A percentile compares a stretch with the other conserved stretches of the same genome.
phyloP scores from a whole-genome alignment of 108 stramenopile genomes.

The Parietichytrium sp. region DNA sequence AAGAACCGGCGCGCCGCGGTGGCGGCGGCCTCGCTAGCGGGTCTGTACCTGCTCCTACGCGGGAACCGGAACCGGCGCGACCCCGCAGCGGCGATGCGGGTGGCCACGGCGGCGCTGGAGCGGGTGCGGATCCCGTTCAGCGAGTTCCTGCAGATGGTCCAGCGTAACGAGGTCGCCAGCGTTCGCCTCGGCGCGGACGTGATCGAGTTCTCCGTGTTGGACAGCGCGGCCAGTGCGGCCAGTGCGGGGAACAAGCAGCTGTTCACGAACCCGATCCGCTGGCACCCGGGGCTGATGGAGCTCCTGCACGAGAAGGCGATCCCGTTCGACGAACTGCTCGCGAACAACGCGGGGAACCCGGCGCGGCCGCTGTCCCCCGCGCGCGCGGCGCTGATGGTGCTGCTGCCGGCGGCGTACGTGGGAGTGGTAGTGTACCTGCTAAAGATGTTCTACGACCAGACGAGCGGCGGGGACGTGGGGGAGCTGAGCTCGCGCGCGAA shows the following conservation, averaged over 20 bases:
- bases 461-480: slow-evolving; percentile 33
- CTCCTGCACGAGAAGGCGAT: slow-evolving; percentile 14
- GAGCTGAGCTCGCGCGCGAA: not conserved
- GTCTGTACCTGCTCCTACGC: not conserved
- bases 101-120: not conserved
- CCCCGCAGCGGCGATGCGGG: not conserved
- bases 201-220: not conserved
- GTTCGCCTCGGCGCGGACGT: not conserved
- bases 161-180: not conserved
- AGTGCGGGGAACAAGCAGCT: not conserved
- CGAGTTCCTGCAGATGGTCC: slow-evolving; percentile 11
- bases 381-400: not conserved
- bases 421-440: not conserved
- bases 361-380: not conserved
- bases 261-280: slow-evolving; percentile 20
- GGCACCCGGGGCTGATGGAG: slow-evolving; percentile 21
- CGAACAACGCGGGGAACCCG: too few species aligned
- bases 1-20: not conserved
- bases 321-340: slow-evolving; percentile 35
- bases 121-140: not conserved
- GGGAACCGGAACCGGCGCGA: not conserved
- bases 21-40: not conserved
- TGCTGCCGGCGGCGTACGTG: not conserved
- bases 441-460: slow-evolving; percentile 8
- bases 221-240: not conserved